Evolutionary conservation across 164 flowering plant species (phyloP).

Genomic region (Magnolia kwangsiensis): DNA sequence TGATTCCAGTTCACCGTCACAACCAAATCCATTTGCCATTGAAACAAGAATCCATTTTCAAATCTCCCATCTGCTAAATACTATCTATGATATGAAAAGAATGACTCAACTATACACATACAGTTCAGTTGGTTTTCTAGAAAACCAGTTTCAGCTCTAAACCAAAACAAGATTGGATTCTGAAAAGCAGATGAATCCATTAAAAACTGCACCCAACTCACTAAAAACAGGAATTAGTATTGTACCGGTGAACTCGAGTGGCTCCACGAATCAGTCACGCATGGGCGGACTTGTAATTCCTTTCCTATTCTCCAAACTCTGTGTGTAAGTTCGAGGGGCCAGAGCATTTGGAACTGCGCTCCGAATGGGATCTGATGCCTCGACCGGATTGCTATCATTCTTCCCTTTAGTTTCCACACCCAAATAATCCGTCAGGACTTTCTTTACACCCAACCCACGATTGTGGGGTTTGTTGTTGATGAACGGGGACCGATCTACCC

Average conservation of each 20-base stretch:
- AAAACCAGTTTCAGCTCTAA: conserved; percentile 3
- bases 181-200: neutral
- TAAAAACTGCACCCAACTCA: neutral
- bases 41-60: neutral
- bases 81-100: neutral
- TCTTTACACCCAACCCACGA: conserved; percentile 74
- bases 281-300: conserved; percentile 1
- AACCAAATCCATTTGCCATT: neutral
- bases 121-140: too few relatives aligned
- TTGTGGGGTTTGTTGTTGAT: conserved; percentile 41
- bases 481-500: conserved; percentile 62
- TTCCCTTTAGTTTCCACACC: conserved; percentile 51
- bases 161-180: neutral
- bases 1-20: neutral
- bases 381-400: conserved; percentile 28
- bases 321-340: conserved; percentile 11
- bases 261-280: conserved; percentile 4
- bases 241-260: neutral
- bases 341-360: conserved; percentile 8
- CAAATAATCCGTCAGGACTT: conserved; percentile 72
- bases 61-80: neutral
- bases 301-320: conserved; percentile 9
- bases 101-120: neutral
- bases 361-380: conserved; percentile 20
- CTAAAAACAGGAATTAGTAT: neutral